Conservation (phyloP, 345 rosid species). For the Microthlaspi erraticum region DNA sequence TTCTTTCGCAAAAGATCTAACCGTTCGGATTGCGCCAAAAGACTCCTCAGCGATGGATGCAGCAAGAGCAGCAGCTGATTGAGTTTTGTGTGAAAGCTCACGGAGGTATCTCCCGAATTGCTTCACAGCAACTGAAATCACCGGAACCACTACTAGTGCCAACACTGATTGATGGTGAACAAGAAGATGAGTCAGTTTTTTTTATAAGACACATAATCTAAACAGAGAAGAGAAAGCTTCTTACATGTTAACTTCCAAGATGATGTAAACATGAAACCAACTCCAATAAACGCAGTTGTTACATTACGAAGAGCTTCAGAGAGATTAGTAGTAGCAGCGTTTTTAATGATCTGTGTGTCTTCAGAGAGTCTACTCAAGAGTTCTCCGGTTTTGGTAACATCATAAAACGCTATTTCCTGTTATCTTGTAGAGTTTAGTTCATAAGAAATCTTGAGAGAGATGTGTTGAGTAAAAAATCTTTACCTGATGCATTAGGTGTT, state of each 20-base stretch:
- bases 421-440: neutral
- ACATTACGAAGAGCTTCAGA: conserved; percentile 67
- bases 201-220: neutral
- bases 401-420: conserved; percentile 70
- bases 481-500: conserved; percentile 65
- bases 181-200: conserved; percentile 15
- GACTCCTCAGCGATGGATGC: conserved; percentile 99
- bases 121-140: conserved; percentile 72
- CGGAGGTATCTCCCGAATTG: conserved; percentile 81
- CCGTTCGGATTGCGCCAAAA: conserved; percentile 94
- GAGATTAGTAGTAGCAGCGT: conserved; percentile 75
- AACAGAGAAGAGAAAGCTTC: conserved; percentile 8
- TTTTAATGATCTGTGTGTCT: conserved; percentile 71
- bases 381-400: conserved; percentile 71
- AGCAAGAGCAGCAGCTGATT: conserved; percentile 97
- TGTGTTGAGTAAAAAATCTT: neutral
- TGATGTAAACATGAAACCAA: conserved; percentile 69
- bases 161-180: conserved; percentile 55
- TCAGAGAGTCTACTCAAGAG: conserved; percentile 69
- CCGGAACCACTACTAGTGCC: conserved; percentile 83
- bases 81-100: conserved; percentile 90
- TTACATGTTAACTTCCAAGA: conserved; percentile 73
- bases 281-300: conserved; percentile 60
- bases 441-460: conserved; percentile 11
- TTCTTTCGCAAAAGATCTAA: conserved; percentile 96